Percentiles rank a stretch among this genome's conserved stretches.
These are phyloP conservation scores for Lablab purpureus DNA, from an alignment of 306 rosid species.

Conservation along the genomic window DNA sequence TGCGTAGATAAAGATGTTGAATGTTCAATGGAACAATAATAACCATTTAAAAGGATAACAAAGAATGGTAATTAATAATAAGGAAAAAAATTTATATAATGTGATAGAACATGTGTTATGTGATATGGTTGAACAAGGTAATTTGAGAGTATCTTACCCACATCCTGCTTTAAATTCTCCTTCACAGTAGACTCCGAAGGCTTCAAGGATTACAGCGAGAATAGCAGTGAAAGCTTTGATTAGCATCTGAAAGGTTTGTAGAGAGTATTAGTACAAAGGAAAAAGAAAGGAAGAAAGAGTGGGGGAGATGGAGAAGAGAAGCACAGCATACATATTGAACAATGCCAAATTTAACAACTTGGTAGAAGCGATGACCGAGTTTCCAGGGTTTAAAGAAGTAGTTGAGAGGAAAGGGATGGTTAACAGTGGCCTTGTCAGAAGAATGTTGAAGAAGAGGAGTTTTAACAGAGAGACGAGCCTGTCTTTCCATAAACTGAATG, in stretches of 20 bases:
- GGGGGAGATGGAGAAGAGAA: conserved; percentile 47
- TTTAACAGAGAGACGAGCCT: conserved; percentile 70
- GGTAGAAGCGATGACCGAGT: conserved; percentile 89
- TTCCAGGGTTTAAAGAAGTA: conserved; percentile 86
- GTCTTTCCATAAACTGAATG: conserved; percentile 89
- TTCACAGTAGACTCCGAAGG: conserved; percentile 88
- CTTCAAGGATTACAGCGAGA: conserved; percentile 89
- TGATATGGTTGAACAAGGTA: conserved; percentile 24
- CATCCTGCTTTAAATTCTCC: conserved; percentile 92
- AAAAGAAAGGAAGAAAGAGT: conserved; percentile 11
- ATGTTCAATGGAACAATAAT: background rate
- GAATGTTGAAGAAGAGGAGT: conserved; percentile 74
- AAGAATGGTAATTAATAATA: background rate
- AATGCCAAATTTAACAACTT: conserved; percentile 90
- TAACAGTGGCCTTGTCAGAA: conserved; percentile 66
- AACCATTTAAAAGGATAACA: background rate
- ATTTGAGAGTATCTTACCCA: conserved; percentile 71
- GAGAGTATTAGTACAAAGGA: conserved; percentile 36
- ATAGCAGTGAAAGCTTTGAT: conserved; percentile 85
- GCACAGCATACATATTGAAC: conserved; percentile 96
- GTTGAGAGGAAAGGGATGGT: conserved; percentile 91
- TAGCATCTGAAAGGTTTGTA: conserved; percentile 75
- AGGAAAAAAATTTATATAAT: too few relatives aligned
- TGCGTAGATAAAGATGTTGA: too few relatives aligned
- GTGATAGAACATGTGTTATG: background rate